Conservation (phyloP, 2,329 filamentous ascomycete genomes). For the Aureobasidium musti region DNA sequence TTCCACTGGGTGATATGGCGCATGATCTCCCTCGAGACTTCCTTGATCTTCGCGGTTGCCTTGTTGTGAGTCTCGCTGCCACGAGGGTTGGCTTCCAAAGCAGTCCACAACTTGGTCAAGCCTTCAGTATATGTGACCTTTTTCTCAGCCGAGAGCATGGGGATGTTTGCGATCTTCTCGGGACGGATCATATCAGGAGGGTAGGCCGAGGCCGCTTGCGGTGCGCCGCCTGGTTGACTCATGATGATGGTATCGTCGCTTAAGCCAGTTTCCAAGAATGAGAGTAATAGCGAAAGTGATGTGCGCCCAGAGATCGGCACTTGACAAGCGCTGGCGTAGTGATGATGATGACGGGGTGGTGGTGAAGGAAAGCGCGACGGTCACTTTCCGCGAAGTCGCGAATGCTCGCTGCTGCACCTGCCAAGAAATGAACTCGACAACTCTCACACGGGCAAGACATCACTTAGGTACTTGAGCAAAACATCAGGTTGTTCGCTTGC, state of each 20-base stretch:
- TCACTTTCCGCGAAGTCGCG: constrained; percentile 8
- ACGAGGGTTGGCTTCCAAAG: constrained; percentile 28
- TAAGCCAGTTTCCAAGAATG: neutral
- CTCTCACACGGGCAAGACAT: neutral
- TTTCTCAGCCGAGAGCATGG: constrained; percentile 29
- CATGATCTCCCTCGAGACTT: constrained; percentile 31
- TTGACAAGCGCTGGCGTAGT: neutral
- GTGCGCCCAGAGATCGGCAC: constrained; percentile 5
- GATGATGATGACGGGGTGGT: neutral
- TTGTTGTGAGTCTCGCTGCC: constrained; percentile 31
- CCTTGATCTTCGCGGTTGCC: constrained; percentile 33
- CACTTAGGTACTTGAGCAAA: too few species aligned
- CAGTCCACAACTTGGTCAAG: constrained; percentile 31
- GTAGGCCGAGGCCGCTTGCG: constrained; percentile 6
- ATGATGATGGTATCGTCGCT: constrained; percentile 20
- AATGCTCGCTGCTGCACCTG: neutral
- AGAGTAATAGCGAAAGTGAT: neutral
- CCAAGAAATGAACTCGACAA: neutral
- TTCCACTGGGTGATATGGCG: constrained; percentile 28
- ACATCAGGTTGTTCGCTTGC: too few species aligned
- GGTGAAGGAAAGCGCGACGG: constrained; percentile 12
- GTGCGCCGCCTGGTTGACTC: constrained; percentile 13
- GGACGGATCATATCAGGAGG: constrained; percentile 32
- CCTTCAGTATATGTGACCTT: constrained; percentile 29
- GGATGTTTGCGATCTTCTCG: constrained; percentile 30